Percentiles rank a stretch among this genome's conserved stretches.
Evolutionary conservation across 208 protist species (phyloP).

Genomic region (Strigomonas culicis): DNA sequence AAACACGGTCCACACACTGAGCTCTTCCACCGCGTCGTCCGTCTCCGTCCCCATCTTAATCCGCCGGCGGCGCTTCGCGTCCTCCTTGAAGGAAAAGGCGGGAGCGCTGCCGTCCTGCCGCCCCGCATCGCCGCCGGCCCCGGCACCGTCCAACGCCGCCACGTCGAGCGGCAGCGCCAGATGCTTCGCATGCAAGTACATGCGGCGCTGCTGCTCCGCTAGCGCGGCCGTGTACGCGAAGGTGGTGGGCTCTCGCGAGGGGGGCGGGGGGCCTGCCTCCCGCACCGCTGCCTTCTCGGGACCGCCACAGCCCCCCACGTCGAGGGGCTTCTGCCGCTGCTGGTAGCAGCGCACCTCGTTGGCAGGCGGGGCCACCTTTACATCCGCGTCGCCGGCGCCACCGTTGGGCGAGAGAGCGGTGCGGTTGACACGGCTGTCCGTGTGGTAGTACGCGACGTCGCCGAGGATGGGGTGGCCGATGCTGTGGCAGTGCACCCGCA

Average conservation of each 20-base stretch:
- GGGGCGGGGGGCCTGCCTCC: too few species aligned
- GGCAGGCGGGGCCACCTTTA: too few species aligned
- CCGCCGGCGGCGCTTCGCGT: neutral
- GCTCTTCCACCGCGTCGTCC: neutral
- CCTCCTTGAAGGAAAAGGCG: too few species aligned
- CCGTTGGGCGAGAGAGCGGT: too few species aligned
- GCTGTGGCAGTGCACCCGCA: constrained; percentile 78
- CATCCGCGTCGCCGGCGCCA: too few species aligned
- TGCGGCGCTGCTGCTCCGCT: neutral
- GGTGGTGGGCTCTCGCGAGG: too few species aligned
- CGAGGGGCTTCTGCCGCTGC: too few species aligned
- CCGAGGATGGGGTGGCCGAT: constrained; percentile 86
- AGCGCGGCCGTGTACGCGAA: neutral
- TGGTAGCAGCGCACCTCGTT: too few species aligned
- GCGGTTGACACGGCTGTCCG: neutral
- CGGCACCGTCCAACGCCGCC: neutral
- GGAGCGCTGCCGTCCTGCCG: too few species aligned
- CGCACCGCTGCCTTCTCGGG: too few species aligned
- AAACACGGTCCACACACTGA: neutral
- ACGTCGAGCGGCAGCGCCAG: neutral
- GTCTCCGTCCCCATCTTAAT: neutral
- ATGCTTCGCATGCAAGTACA: constrained; percentile 4
- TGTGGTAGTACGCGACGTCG: constrained; percentile 54
- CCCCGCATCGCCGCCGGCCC: neutral
- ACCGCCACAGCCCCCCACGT: too few species aligned